phyloP scores from a whole-genome alignment of 2,329 filamentous ascomycete genomes.

The Berkeleyomyces basicola region DNA sequence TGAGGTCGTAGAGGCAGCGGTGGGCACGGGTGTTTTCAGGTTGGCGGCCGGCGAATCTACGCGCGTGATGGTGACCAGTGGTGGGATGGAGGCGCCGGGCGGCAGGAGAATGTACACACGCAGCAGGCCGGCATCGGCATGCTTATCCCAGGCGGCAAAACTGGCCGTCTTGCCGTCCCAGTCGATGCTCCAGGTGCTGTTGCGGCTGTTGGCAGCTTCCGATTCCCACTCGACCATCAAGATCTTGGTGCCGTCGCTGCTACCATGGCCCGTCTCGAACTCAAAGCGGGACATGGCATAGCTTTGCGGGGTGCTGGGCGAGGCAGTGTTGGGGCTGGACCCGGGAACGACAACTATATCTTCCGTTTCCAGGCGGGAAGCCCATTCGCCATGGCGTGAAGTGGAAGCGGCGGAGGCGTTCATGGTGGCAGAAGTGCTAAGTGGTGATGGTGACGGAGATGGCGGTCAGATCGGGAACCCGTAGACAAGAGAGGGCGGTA shows the following conservation, averaged over 20 bases:
- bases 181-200: conserved; percentile 49
- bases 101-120: conserved; percentile 70
- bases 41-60: conserved; percentile 16
- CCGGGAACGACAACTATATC: conserved; percentile 6
- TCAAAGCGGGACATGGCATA: conserved; percentile 50
- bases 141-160: conserved; percentile 27
- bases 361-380: conserved; percentile 7
- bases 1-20: not conserved
- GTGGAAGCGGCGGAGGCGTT: not conserved
- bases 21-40: conserved; percentile 9
- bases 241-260: conserved; percentile 75
- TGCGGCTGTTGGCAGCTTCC: conserved; percentile 8
- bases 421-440: not conserved
- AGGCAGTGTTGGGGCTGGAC: not conserved
- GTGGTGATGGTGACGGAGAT: not conserved
- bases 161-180: conserved; percentile 63
- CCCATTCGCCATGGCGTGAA: conserved; percentile 3
- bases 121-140: conserved; percentile 27
- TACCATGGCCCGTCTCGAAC: conserved; percentile 53
- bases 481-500: not conserved
- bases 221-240: conserved; percentile 82
- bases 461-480: not conserved
- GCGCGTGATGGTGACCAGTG: conserved; percentile 48
- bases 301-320: conserved; percentile 10
- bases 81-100: conserved; percentile 53